Conservation (phyloP, 805 yeast genomes). For the Cyberlindnera nakhonratchasimensis region DNA sequence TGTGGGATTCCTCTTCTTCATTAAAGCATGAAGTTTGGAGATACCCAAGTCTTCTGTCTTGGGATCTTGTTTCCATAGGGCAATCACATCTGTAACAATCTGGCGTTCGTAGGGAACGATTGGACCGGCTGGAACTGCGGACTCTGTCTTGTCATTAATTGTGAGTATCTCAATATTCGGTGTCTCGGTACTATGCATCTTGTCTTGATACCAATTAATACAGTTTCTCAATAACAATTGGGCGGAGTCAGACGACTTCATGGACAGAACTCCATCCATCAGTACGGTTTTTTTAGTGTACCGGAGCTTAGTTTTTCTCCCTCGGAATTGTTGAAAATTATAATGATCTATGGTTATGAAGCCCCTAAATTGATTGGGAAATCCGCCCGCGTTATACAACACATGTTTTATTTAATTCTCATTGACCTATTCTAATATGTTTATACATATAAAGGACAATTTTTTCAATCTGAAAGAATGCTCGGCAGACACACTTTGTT, state of each 20-base stretch:
- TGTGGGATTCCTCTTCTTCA: slow-evolving; percentile 48
- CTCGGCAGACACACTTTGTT: background rate
- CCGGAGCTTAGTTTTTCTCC: too few relatives aligned
- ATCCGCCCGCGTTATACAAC: too few relatives aligned
- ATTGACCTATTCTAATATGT: too few relatives aligned
- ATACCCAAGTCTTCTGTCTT: slow-evolving; percentile 55
- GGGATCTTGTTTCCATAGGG: slow-evolving; percentile 67
- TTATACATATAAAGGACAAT: too few relatives aligned
- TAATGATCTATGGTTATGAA: too few relatives aligned
- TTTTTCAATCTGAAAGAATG: background rate
- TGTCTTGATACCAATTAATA: background rate
- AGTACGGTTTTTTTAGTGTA: too few relatives aligned
- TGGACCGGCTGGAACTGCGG: slow-evolving; percentile 14
- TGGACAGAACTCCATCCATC: too few relatives aligned
- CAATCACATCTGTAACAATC: slow-evolving; percentile 48
- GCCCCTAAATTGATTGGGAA: too few relatives aligned
- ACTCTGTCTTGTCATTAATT: slow-evolving; percentile 27
- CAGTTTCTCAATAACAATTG: background rate
- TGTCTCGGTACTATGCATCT: slow-evolving; percentile 4
- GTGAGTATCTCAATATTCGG: slow-evolving; percentile 30
- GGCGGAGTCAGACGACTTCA: background rate
- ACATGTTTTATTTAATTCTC: too few relatives aligned
- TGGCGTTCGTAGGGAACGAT: slow-evolving; percentile 27
- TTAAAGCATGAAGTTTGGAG: slow-evolving; percentile 46
- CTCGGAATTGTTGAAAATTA: too few relatives aligned